Base-by-base conservation (phyloP, 2,329 filamentous ascomycete species). In the Aspergillus brasiliensis region DNA sequence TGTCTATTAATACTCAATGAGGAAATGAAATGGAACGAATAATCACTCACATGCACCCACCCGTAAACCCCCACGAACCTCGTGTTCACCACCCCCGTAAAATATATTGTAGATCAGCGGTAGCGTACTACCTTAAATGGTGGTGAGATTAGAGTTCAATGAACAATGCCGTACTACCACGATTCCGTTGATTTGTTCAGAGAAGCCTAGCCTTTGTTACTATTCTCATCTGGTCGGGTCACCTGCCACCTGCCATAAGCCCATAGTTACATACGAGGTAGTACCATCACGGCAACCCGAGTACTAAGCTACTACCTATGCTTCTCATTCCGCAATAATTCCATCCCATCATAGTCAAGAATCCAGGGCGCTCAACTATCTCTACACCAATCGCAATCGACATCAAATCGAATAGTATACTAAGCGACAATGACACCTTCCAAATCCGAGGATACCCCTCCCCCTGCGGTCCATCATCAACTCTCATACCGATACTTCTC, bases 401-500 rank as follows among this genome's bases (percentile, higher is more conserved):
- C 38, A 42, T 42, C 40, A 5, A 44, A 21, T 2, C 1, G 0
- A 1, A 34, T 34, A 34, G 4, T 15, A 34, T 34, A 34, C 11
- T 2, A 34, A 44, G 3, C 40, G 13, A 21, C 40, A 44, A 44
- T 44, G 40, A 5, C 40, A 5, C 21, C 40, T 13, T 11, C 23
- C 23, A 48, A 48, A 48, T 10, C 46, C 11, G 19, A 44, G 2
- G 38, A 44, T n/a, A 21, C 51, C 11, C n/a, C 51, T 2, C 21
- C 38, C 8, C 17, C 25, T 4, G 8, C 49, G 56, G 10, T 11
- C 54, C 51, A 48, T 19, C 21, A 17, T 13, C 53, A 47, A 44
- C 49, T 31, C 38, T 31, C 52, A 19, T 6, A 25, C 53, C 58
- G 13, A 28, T 44, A 51, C 56, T 64, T 77, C 56, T 82, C 83